phyloP scores from a whole-genome alignment of 192 early-diverging fungal genomes.

The Obelidium mucronatum region DNA sequence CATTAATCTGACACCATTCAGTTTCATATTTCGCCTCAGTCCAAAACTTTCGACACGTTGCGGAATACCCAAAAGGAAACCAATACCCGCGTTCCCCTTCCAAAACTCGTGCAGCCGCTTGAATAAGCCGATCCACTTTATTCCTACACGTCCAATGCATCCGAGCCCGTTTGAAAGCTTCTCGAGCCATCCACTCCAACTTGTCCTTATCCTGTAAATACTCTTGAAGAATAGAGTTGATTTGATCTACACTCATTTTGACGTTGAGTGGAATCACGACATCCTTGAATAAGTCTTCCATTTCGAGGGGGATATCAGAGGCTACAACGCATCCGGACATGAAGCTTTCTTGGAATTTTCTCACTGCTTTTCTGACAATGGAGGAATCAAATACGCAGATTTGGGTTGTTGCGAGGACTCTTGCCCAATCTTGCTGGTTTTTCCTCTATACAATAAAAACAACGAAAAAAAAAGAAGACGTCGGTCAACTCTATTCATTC shows the following conservation, averaged over 20 bases:
- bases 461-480: background rate
- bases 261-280: conserved; percentile 21
- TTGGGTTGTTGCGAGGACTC: conserved; percentile 24
- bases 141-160: conserved; percentile 33
- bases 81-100: conserved; percentile 21
- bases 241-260: conserved; percentile 11
- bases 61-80: conserved; percentile 26
- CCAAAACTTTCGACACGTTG: conserved; percentile 17
- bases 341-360: conserved; percentile 28
- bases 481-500: background rate
- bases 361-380: conserved; percentile 18
- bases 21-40: conserved; percentile 3
- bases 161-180: conserved; percentile 27
- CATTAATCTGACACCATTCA: conserved; percentile 17
- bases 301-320: conserved; percentile 18
- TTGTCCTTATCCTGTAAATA: conserved; percentile 24
- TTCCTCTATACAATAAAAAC: too few species aligned
- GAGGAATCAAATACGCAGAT: conserved; percentile 33
- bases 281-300: conserved; percentile 23
- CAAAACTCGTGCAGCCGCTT: conserved; percentile 15
- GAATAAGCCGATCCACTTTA: conserved; percentile 25
- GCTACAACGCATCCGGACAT: conserved; percentile 27
- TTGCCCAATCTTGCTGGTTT: conserved; percentile 18
- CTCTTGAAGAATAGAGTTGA: conserved; percentile 14
- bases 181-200: conserved; percentile 25